Percentiles rank a stretch among this genome's conserved stretches.
phyloP scores from a whole-genome alignment of 495 filamentous ascomycete genomes.

The Neurospora discreta region DNA sequence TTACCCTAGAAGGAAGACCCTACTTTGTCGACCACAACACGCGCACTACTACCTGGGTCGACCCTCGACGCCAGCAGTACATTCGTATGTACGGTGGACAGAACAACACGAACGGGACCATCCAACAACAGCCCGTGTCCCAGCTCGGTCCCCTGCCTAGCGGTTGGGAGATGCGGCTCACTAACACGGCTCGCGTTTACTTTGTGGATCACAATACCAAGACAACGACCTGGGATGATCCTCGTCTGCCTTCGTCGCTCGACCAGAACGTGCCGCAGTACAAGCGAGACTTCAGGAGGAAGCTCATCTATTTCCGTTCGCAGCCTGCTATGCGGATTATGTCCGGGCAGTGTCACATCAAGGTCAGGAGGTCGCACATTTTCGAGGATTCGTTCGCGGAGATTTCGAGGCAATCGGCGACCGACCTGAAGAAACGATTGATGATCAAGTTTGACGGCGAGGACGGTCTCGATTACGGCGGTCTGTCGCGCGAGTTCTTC shows the following conservation, averaged over 20 bases:
- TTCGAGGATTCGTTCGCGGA: constrained; percentile 98
- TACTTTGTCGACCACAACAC: constrained; percentile 99
- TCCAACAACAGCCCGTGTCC: constrained; percentile 95
- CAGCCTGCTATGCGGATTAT: constrained; percentile 93
- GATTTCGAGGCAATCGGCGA: constrained; percentile 94
- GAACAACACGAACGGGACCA: constrained; percentile 68
- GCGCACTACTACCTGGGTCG: constrained; percentile 98
- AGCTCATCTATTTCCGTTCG: constrained; percentile 98
- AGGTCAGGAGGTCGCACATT: constrained; percentile 90
- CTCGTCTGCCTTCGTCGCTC: constrained; percentile 84
- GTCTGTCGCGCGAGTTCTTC: constrained; percentile 98
- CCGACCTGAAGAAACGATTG: constrained; percentile 90
- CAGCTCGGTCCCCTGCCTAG: constrained; percentile 94
- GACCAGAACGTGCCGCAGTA: constrained; percentile 99
- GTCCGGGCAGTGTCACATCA: constrained; percentile 94
- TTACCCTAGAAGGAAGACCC: constrained; percentile 84
- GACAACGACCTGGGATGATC: constrained; percentile 99
- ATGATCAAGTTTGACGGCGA: constrained; percentile 99
- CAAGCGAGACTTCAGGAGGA: constrained; percentile 96
- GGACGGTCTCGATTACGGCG: constrained; percentile 95
- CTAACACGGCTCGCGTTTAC: constrained; percentile 94
- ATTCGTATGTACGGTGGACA: constrained; percentile 91
- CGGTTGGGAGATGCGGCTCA: constrained; percentile 98
- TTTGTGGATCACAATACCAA: constrained; percentile 99
- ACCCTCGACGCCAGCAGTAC: constrained; percentile 93